Base-by-base conservation (phyloP, 495 filamentous ascomycete species). In the Hyaloscypha hepaticicola region DNA sequence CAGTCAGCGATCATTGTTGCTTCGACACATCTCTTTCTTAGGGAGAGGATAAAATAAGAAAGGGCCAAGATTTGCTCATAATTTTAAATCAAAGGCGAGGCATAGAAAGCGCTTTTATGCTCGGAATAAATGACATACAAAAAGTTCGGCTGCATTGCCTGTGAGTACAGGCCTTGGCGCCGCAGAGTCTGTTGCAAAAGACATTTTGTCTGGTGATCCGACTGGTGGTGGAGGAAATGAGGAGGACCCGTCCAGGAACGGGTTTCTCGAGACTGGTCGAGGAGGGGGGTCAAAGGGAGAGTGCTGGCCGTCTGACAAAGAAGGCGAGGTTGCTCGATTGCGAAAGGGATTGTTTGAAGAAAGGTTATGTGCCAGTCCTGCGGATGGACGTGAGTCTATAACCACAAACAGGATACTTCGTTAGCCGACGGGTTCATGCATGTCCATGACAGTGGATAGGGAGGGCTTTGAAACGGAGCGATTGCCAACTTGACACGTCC, bases 321-420 rank as follows among this genome's bases (percentile, higher is more conserved):
- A 69, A 56, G 91, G 93, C 63, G 93, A 95, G 8, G 84, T 78
- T 52, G 90, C 88, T 69, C 90, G 89, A 76, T 96, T 96, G 80
- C 95, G 89, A 75, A 99, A 99, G n/a, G 95, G 95, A 72, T 99
- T 99, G 82, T 98, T 98, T 67, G 95, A 98, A 64, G 87, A 84
- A 72, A 95, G 83, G 72, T 87, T 89, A 74, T 87, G 77, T 16
- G 82, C 73, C 72, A 83, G 74, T 53, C 80, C 81, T 38, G 84
- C 75, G 57, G 84, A 79, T n/a, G 62, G 62, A 41, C 70, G 64
- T 24, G 55, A 61, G 45, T 68, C 70, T 69, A 66, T 64, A 52
- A 41, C 1, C 8, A 55, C 55, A 65, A 68, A 70, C 58, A 66
- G 60, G 64, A 68, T 67, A 34, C 24, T 63, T 63, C n/a, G 70